Evolutionary conservation across 2,329 filamentous ascomycete genomes (phyloP).

Genomic region (Lizonia empirigonia): DNA sequence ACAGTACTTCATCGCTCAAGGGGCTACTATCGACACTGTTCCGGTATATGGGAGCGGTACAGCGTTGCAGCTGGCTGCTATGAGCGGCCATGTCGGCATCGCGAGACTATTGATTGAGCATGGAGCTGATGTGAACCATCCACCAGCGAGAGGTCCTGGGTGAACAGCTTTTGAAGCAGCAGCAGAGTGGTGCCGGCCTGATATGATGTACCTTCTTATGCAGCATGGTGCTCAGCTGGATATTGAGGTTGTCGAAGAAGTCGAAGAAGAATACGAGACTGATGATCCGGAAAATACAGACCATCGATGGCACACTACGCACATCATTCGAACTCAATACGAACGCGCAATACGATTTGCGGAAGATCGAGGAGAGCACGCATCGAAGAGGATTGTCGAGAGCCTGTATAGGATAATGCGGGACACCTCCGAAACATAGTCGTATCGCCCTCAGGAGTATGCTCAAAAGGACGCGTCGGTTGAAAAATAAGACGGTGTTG

Average conservation of each 20-base stretch:
- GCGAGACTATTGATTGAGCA: constrained; percentile 6
- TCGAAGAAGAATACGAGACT: neutral
- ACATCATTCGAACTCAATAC: constrained; percentile 4
- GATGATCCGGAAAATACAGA: neutral
- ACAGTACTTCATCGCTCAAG: constrained; percentile 3
- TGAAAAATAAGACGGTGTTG: too few species aligned
- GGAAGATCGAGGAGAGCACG: constrained; percentile 3
- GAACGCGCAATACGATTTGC: constrained; percentile 6
- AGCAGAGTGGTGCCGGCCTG: constrained; percentile 12
- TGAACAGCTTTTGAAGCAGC: constrained; percentile 20
- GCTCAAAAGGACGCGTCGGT: too few species aligned
- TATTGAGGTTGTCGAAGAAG: neutral
- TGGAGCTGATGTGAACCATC: constrained; percentile 11
- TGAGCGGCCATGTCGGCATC: constrained; percentile 14
- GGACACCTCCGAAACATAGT: too few species aligned
- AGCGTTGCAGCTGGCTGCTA: constrained; percentile 16
- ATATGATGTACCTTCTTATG: constrained; percentile 14
- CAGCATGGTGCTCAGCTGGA: constrained; percentile 5
- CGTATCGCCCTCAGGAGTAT: too few species aligned
- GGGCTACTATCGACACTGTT: neutral
- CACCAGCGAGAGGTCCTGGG: constrained; percentile 11
- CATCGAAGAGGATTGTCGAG: constrained; percentile 1
- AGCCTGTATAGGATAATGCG: neutral
- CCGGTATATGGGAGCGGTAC: constrained; percentile 10
- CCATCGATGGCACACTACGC: neutral